Base-by-base conservation (phyloP, 106 monocot species). In the Vanilla planifolia region DNA sequence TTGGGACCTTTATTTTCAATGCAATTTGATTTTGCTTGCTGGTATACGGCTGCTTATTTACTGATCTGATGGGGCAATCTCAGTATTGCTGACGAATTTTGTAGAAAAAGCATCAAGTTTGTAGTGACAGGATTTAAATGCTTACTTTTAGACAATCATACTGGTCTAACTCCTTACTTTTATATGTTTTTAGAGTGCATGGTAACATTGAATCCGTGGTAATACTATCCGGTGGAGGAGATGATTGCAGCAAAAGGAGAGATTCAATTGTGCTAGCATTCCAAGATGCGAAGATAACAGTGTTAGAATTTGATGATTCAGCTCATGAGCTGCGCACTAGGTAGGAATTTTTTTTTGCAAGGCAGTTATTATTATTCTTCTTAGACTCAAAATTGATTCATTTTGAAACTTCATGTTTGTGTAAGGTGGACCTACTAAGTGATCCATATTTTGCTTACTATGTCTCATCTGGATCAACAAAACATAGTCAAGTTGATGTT, bases 191-290 rank as follows among this genome's bases (percentile, higher is more conserved):
- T 77, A 94, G 93, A 41, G 68, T 94, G 75, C 93, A 94, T 73
- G 85, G 89, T 15, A 94, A 94, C 52, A 61, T 94, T 27, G 85
- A 89, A 62, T 89, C 85, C 17, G 77, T 94, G 82, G 69, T 80
- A 20, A 62, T 94, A 55, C 33, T 89, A 22, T 89, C 93, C 24
- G 24, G 58, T 57, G 83, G 95, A 56, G 67, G 71, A 55, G 80
- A 89, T 59, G 80, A 77, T 51, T 83, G 67, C 25, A 69, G 51
- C 46, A 82, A 71, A 63, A 85, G 75, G 67, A 84, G 91, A 82
- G 98, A 88, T 86, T 88, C 88, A 33, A 75, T 88, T 62, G 51
- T 85, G 37, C 36, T 98, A 36, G 73, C 88, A 61, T 91, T 92
- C 55, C 63, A 73, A 75, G 88, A 98, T 85, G 92, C 91, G 34